Evolutionary conservation across 306 rosid genomes (phyloP).

Genomic region (Sphenostylis stenocarpa): DNA sequence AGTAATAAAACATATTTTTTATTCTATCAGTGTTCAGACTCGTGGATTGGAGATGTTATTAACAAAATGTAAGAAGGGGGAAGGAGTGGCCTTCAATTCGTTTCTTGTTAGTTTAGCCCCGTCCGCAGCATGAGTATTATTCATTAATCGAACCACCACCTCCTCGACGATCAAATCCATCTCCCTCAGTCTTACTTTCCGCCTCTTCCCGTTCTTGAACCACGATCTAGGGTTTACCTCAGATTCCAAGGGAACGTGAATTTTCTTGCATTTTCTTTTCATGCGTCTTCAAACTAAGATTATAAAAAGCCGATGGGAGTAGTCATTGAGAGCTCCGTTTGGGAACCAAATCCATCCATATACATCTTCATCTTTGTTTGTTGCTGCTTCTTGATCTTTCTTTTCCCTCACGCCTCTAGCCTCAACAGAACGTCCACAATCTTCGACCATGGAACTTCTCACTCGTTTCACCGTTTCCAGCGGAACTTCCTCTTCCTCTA

Average conservation of each 20-base stretch:
- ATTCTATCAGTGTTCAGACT: no score
- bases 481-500: slow-evolving; percentile 65
- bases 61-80: no score
- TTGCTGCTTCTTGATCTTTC: slow-evolving; percentile 61
- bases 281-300: not conserved
- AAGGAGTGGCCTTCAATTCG: not conserved
- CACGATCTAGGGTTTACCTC: slow-evolving; percentile 39
- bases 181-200: slow-evolving; percentile 1
- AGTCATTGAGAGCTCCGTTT: slow-evolving; percentile 71
- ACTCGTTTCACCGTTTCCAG: slow-evolving; percentile 71
- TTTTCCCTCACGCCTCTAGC: slow-evolving; percentile 54
- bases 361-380: slow-evolving; percentile 64
- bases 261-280: slow-evolving; percentile 2
- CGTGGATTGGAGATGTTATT: no score
- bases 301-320: slow-evolving; percentile 62
- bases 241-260: slow-evolving; percentile 34
- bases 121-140: not conserved
- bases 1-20: no score
- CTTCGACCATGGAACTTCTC: slow-evolving; percentile 74
- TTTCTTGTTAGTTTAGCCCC: not conserved
- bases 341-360: slow-evolving; percentile 73
- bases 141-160: not conserved
- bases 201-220: not conserved
- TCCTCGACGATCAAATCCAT: slow-evolving; percentile 7
- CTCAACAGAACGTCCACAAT: slow-evolving; percentile 47